Evolutionary conservation across 495 filamentous ascomycete genomes (phyloP).

Genomic region (Evernia prunastri): DNA sequence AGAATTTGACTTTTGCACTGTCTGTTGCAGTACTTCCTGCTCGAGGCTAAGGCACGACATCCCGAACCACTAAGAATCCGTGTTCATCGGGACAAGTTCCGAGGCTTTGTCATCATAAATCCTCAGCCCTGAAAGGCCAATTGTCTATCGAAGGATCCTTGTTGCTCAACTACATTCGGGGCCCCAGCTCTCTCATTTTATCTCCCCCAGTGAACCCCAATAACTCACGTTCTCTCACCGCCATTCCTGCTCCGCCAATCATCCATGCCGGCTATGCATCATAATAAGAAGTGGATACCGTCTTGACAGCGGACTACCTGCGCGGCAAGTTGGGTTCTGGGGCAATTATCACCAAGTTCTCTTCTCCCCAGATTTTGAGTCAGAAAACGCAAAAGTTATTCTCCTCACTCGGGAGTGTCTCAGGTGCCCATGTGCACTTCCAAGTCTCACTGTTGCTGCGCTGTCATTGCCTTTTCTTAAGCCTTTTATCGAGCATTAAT

Average conservation of each 20-base stretch:
- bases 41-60: neutral
- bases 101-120: neutral
- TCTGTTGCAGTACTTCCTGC: neutral
- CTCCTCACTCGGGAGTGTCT: neutral
- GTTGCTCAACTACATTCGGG: neutral
- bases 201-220: neutral
- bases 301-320: neutral
- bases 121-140: neutral
- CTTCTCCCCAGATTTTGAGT: neutral
- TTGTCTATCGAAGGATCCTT: neutral
- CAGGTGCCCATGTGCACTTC: neutral
- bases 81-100: neutral
- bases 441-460: neutral
- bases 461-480: neutral
- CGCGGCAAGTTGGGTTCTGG: neutral
- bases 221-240: neutral
- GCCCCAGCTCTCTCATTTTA: neutral
- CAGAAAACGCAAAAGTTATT: neutral
- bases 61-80: neutral
- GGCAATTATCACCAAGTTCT: neutral
- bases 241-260: constrained; percentile 4
- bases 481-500: neutral
- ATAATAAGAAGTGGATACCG: neutral
- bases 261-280: neutral
- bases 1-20: neutral